A percentile compares a stretch with the other conserved stretches of the same genome.
Evolutionary conservation across 352 stramenopile genomes (phyloP).

Genomic region (Globisporangium abappressorium): DNA sequence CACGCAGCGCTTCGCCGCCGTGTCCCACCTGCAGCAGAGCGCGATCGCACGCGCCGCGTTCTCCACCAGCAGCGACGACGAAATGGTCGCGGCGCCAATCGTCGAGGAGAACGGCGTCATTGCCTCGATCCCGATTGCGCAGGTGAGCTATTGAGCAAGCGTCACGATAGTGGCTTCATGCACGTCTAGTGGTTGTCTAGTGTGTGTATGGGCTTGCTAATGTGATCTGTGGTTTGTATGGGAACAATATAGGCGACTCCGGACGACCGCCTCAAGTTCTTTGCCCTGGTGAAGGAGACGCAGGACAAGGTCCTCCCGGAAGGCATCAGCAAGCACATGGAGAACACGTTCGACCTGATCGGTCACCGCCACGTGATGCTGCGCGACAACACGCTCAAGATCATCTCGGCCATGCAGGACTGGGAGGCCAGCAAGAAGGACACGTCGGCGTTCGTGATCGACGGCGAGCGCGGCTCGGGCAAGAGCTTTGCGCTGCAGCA

Average conservation of each 20-base stretch:
- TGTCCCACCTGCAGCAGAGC: slow-evolving; percentile 10
- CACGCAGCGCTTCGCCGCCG: slow-evolving; percentile 21
- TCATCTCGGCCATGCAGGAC: slow-evolving; percentile 75
- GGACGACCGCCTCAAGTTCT: slow-evolving; percentile 75
- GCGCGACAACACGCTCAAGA: slow-evolving; percentile 69
- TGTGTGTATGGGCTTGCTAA: background rate
- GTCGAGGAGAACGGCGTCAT: slow-evolving; percentile 46
- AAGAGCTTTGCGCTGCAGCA: slow-evolving; percentile 85
- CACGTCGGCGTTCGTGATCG: slow-evolving; percentile 63
- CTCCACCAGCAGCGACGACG: slow-evolving; percentile 27
- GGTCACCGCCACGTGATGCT: slow-evolving; percentile 85
- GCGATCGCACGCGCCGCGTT: slow-evolving; percentile 21
- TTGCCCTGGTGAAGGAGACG: slow-evolving; percentile 70
- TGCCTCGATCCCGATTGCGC: slow-evolving; percentile 48
- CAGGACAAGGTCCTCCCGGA: slow-evolving; percentile 74
- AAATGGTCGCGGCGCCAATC: slow-evolving; percentile 14
- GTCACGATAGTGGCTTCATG: background rate
- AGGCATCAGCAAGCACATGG: slow-evolving; percentile 67
- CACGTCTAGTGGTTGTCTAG: background rate
- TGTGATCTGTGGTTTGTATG: background rate
- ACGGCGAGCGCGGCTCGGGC: slow-evolving; percentile 77
- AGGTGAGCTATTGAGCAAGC: slow-evolving; percentile 27
- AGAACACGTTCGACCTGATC: slow-evolving; percentile 79
- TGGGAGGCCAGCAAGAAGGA: slow-evolving; percentile 58
- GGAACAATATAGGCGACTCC: slow-evolving; percentile 42